Evolutionary conservation across 108 stramenopile species (phyloP).

Genomic region (Pseudonitzschia multiseries): DNA sequence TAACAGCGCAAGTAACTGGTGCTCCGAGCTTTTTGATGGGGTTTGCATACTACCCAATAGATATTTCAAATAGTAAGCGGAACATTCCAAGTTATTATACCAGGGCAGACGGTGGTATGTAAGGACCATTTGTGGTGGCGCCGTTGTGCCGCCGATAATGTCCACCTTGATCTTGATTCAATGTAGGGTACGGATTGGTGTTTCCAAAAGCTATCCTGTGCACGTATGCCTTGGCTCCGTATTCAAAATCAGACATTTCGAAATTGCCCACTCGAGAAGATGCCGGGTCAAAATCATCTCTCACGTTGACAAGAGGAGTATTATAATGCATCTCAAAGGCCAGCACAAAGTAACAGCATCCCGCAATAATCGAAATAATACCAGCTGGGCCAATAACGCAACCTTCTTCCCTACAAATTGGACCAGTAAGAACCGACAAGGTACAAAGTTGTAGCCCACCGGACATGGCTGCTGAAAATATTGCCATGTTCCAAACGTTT

Average conservation of each 20-base stretch:
- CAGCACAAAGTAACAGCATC: constrained; percentile 39
- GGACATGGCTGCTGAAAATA: constrained; percentile 29
- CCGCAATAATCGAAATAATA: constrained; percentile 19
- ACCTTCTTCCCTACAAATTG: constrained; percentile 28
- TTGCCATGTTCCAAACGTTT: constrained; percentile 37
- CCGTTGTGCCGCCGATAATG: neutral
- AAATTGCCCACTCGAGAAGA: constrained; percentile 23
- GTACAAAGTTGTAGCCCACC: constrained; percentile 38
- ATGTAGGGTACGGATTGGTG: constrained; percentile 2
- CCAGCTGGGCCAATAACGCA: constrained; percentile 46
- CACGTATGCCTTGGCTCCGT: constrained; percentile 29
- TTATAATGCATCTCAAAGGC: constrained; percentile 52
- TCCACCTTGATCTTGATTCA: neutral
- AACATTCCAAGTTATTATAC: constrained; percentile 9
- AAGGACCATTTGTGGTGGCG: neutral
- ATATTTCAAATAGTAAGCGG: neutral
- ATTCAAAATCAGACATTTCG: constrained; percentile 31
- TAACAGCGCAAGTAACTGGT: no score
- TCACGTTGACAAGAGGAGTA: constrained; percentile 22
- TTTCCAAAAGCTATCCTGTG: constrained; percentile 23
- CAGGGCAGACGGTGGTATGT: constrained; percentile 16
- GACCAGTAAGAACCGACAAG: constrained; percentile 32
- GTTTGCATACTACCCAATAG: neutral
- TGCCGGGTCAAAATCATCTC: constrained; percentile 18
- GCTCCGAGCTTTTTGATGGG: neutral